These are phyloP conservation scores for Rutstroemia sp. DNA, from an alignment of 2,329 filamentous ascomycete genomes.

Conservation along the genomic window DNA sequence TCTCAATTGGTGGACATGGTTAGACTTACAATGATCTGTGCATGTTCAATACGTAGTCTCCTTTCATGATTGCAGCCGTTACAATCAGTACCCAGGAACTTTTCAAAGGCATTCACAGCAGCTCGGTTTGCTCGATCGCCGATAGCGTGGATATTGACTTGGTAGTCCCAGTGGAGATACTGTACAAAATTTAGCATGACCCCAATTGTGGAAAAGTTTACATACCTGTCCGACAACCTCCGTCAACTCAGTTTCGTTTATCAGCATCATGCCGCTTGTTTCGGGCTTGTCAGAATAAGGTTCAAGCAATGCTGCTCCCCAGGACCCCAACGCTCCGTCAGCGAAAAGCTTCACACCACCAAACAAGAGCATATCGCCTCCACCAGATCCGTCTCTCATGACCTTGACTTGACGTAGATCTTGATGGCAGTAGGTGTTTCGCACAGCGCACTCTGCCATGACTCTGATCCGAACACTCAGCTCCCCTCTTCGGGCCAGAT, in stretches of 20 bases:
- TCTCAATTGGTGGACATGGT: not conserved
- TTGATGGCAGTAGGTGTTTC: conserved; percentile 57
- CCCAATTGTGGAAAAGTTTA: not conserved
- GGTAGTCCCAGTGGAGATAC: conserved; percentile 51
- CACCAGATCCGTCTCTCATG: conserved; percentile 16
- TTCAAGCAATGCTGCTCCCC: conserved; percentile 65
- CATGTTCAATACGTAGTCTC: conserved; percentile 63
- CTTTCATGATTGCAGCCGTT: conserved; percentile 45
- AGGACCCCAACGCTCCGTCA: conserved; percentile 63
- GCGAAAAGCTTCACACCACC: conserved; percentile 64
- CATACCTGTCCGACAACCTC: conserved; percentile 37
- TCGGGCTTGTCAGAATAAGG: conserved; percentile 58
- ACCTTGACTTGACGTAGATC: conserved; percentile 17
- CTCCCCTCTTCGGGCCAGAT: conserved; percentile 42
- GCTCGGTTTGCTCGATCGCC: conserved; percentile 62
- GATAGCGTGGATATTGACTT: conserved; percentile 68
- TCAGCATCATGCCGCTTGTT: conserved; percentile 56
- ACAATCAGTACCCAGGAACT: conserved; percentile 48
- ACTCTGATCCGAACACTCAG: conserved; percentile 59
- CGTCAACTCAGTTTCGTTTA: conserved; percentile 53
- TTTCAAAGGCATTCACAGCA: conserved; percentile 55
- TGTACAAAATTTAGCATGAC: conserved; percentile 16
- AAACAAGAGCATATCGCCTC: conserved; percentile 38
- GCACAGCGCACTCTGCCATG: conserved; percentile 59
- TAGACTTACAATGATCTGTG: conserved; percentile 50